Conservation (phyloP, 2,329 filamentous ascomycete genomes). For the Colletotrichum sp. region DNA sequence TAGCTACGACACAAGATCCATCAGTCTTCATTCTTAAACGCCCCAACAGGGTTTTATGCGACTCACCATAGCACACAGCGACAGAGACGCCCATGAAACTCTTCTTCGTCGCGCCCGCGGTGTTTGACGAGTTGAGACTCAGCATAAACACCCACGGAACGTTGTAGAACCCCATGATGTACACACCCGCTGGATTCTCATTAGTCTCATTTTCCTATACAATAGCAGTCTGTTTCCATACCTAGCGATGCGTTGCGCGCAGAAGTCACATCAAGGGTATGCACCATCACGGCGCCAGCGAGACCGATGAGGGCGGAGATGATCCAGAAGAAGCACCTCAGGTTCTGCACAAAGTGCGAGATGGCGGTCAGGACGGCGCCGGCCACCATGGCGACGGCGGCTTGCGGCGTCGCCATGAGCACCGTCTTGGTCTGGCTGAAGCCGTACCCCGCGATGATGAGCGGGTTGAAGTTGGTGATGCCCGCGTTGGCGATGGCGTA, state of each 20-base stretch:
- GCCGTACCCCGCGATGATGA: conserved; percentile 67
- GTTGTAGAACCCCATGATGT: conserved; percentile 39
- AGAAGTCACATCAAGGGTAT: conserved; percentile 20
- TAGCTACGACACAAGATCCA: conserved; percentile 7
- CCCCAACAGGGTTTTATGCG: not conserved
- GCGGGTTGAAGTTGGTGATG: conserved; percentile 67
- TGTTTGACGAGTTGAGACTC: conserved; percentile 33
- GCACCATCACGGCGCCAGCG: conserved; percentile 29
- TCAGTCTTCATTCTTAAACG: not conserved
- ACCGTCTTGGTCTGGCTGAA: conserved; percentile 61
- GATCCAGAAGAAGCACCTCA: conserved; percentile 35
- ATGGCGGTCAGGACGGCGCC: conserved; percentile 26
- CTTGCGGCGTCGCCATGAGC: conserved; percentile 35
- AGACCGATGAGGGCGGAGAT: conserved; percentile 25
- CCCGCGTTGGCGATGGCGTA: conserved; percentile 72
- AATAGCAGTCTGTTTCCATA: not conserved
- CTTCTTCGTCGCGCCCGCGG: conserved; percentile 34
- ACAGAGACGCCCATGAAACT: conserved; percentile 31
- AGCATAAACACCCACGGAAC: conserved; percentile 31
- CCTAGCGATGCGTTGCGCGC: conserved; percentile 28
- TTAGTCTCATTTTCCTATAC: not conserved
- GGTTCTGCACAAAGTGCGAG: conserved; percentile 29
- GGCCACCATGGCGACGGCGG: conserved; percentile 34
- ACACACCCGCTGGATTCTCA: conserved; percentile 22
- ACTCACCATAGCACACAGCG: conserved; percentile 28